Conservation (phyloP, 1,284 basidiomycete species). For the Mycena citricolor region DNA sequence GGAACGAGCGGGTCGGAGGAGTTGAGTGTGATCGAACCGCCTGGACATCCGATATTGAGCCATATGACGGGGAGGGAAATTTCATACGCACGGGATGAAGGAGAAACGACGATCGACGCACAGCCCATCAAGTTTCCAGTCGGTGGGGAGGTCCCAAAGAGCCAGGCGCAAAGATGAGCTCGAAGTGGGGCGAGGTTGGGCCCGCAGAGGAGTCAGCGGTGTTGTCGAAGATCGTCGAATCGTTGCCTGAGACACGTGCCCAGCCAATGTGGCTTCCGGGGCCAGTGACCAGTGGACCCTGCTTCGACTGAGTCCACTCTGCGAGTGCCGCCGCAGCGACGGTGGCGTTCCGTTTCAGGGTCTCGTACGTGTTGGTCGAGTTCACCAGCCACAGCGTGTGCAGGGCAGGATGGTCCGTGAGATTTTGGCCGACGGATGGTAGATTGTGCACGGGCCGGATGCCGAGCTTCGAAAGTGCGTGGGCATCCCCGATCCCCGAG, state of each 20-base stretch:
- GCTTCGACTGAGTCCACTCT: slow-evolving; percentile 18
- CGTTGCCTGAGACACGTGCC: slow-evolving; percentile 7
- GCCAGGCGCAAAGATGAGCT: slow-evolving; percentile 20
- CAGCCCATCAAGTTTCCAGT: slow-evolving; percentile 15
- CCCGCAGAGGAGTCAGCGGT: slow-evolving; percentile 19
- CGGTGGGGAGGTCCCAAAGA: neutral
- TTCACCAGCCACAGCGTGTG: slow-evolving; percentile 20
- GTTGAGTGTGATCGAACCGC: slow-evolving; percentile 28
- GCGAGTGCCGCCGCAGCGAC: slow-evolving; percentile 15
- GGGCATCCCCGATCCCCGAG: slow-evolving; percentile 38
- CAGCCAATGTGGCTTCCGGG: slow-evolving; percentile 19
- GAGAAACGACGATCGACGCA: slow-evolving; percentile 6
- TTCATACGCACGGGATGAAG: slow-evolving; percentile 13
- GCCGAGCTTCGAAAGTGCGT: slow-evolving; percentile 28
- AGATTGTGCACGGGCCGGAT: slow-evolving; percentile 33
- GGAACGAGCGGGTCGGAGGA: slow-evolving; percentile 23
- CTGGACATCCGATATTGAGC: slow-evolving; percentile 6
- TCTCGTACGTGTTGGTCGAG: slow-evolving; percentile 26
- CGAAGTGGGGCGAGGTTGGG: slow-evolving; percentile 18
- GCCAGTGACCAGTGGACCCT: slow-evolving; percentile 17
- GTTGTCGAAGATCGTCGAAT: slow-evolving; percentile 10
- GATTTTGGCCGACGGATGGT: slow-evolving; percentile 38
- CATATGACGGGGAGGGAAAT: neutral
- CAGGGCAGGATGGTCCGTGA: slow-evolving; percentile 39
- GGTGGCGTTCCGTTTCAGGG: slow-evolving; percentile 24